A percentile compares a stretch with the other conserved stretches of the same genome.
Conservation (phyloP, 768 basidiomycete genomes). For the Rhodotorula sphaerocarpa region DNA sequence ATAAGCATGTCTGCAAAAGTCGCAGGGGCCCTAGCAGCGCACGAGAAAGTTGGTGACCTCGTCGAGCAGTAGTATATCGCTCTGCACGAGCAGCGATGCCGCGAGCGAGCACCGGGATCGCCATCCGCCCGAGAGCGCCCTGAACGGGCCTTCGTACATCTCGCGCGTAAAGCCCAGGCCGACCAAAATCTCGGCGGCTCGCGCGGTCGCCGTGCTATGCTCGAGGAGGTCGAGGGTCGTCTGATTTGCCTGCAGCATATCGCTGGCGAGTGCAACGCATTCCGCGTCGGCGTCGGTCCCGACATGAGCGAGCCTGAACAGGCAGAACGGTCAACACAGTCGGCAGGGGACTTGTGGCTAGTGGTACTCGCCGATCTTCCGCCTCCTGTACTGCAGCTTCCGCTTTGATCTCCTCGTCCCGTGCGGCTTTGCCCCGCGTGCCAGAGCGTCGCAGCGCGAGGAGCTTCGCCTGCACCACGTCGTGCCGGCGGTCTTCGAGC, state of each 20-base stretch:
- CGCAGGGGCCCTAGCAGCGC: too few species aligned
- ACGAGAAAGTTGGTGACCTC: conserved; percentile 48
- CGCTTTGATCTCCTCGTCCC: conserved; percentile 24
- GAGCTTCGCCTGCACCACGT: conserved; percentile 45
- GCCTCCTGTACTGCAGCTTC: conserved; percentile 13
- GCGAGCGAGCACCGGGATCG: conserved; percentile 56
- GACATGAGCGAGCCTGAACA: not conserved
- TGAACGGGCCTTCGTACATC: conserved; percentile 45
- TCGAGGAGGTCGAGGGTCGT: conserved; percentile 39
- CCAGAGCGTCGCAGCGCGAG: conserved; percentile 54
- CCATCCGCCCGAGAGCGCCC: conserved; percentile 60
- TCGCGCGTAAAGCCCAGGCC: conserved; percentile 56
- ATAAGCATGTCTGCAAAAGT: too few species aligned
- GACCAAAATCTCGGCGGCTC: conserved; percentile 51
- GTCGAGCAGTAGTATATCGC: conserved; percentile 56
- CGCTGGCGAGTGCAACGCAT: conserved; percentile 16
- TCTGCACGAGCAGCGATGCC: conserved; percentile 53
- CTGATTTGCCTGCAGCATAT: conserved; percentile 20
- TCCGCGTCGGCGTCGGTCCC: not conserved
- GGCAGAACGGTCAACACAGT: not conserved
- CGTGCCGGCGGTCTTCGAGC: conserved; percentile 35
- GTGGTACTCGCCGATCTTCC: conserved; percentile 15
- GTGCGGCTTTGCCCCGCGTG: conserved; percentile 51
- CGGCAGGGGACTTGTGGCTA: too few species aligned
- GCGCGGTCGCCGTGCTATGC: conserved; percentile 38